phyloP scores from a whole-genome alignment of 768 basidiomycete genomes.

The Naganishia vishniacii region DNA sequence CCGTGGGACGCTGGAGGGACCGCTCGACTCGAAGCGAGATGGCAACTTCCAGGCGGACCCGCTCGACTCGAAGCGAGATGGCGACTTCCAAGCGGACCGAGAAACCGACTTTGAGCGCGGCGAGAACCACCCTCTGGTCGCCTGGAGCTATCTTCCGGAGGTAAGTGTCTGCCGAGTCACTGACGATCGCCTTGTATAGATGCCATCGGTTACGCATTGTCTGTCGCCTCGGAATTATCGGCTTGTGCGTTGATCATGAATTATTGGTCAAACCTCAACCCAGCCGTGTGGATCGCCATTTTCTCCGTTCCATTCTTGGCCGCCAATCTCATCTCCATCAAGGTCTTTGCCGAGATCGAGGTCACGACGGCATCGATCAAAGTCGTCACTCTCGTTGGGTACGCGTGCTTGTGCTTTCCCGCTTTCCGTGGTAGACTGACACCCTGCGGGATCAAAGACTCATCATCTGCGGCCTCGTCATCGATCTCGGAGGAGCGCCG shows the following conservation, averaged over 20 bases:
- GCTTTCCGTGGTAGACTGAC: not conserved
- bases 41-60: too few relatives aligned
- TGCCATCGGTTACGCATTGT: conserved; percentile 55
- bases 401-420: not conserved
- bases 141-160: too few relatives aligned
- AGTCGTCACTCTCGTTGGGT: conserved; percentile 29
- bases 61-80: too few relatives aligned
- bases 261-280: conserved; percentile 56
- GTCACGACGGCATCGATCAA: conserved; percentile 29
- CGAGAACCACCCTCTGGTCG: too few relatives aligned
- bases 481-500: conserved; percentile 37
- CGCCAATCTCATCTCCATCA: conserved; percentile 48
- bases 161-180: too few relatives aligned
- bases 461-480: conserved; percentile 33
- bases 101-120: too few relatives aligned
- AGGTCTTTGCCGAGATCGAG: conserved; percentile 31
- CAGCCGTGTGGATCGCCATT: conserved; percentile 37
- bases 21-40: too few relatives aligned
- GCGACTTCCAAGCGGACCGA: too few relatives aligned
- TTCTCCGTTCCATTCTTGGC: conserved; percentile 45
- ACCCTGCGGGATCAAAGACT: not conserved
- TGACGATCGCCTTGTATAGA: too few relatives aligned
- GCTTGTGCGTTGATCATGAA: conserved; percentile 65
- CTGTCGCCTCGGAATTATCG: conserved; percentile 68
- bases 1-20: too few relatives aligned